Base-by-base conservation (phyloP, 495 filamentous ascomycete species). In the Penicillium steckii region DNA sequence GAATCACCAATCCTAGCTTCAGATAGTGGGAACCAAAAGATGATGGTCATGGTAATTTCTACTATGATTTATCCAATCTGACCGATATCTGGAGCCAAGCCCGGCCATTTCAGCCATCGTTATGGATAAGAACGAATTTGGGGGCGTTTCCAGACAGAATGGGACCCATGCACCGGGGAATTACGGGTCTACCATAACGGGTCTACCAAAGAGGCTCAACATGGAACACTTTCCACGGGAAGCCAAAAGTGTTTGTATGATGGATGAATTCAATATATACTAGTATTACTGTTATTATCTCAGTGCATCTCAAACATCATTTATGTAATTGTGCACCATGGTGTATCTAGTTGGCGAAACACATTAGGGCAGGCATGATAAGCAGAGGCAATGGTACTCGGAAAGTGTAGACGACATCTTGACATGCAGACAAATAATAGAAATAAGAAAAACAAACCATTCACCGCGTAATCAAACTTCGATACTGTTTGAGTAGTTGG, bases 391-490 rank as follows among this genome's bases (percentile, higher is more conserved):
- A 27, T 27, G 33, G 6, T 17, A 3, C 15, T 15, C 33, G 33
- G 33, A 15, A 24, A 44, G 40, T 35, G 42, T 7, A 27, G 33
- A 51, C 38, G 52, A 61, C 61, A 60, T 49, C 30, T 44, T 57
- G 48, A 55, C 29, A 27, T 35, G 23, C 13, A 43, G 53, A 52
- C 43, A 48, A 65, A 66, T 69, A 69, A 69, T 69, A 42, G 29
- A 45, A 66, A 61, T 41, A 23, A 19, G 35, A 37, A 37, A n/a
- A n/a, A n/a, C n/a, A n/a, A n/a, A n/a, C n/a, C n/a, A n/a, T n/a
- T n/a, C n/a, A n/a, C n/a, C n/a, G n/a, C n/a, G n/a, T n/a, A n/a
- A n/a, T n/a, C n/a, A n/a, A 6, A 37, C n/a, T 15, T 37, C 15
- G 33, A 37, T 37, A 45, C 19, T 10, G 19, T 35, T 8, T 21